phyloP scores from a whole-genome alignment of 805 yeast genomes.

The Teunomyces barrocoloradensis region DNA sequence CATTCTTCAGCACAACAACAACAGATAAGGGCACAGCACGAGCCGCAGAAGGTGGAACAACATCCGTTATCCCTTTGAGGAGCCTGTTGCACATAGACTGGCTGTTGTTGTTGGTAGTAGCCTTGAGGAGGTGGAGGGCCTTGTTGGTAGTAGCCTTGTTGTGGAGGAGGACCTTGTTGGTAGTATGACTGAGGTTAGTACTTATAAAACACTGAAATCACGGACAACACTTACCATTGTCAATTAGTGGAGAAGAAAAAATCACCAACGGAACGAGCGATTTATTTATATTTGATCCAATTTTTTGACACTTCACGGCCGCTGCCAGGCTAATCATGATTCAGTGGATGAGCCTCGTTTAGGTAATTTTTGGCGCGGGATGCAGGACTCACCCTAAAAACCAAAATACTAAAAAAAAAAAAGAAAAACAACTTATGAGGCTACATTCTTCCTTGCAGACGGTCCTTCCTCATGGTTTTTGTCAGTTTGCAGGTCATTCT shows the following conservation, averaged over 20 bases:
- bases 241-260: neutral
- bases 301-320: neutral
- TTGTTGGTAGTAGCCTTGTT: slow-evolving; percentile 23
- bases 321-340: neutral
- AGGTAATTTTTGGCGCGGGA: neutral
- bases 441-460: too few species aligned
- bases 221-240: neutral
- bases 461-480: too few species aligned
- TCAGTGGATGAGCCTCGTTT: neutral
- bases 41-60: slow-evolving; percentile 18
- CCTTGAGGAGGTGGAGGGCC: slow-evolving; percentile 26
- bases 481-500: too few species aligned
- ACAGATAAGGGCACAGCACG: slow-evolving; percentile 15
- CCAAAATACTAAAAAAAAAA: too few species aligned
- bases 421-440: too few species aligned
- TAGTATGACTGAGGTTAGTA: slow-evolving; percentile 12
- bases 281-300: slow-evolving; percentile 3
- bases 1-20: slow-evolving; percentile 18
- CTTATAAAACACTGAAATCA: too few species aligned
- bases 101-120: slow-evolving; percentile 31
- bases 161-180: slow-evolving; percentile 18
- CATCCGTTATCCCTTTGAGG: slow-evolving; percentile 24
- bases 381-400: neutral
- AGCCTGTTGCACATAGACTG: slow-evolving; percentile 30
- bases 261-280: neutral